Evolutionary conservation across 164 flowering plant genomes (phyloP), one percentile per base, ranked within the genome.

Genomic region (Berberis vulgaris): DNA sequence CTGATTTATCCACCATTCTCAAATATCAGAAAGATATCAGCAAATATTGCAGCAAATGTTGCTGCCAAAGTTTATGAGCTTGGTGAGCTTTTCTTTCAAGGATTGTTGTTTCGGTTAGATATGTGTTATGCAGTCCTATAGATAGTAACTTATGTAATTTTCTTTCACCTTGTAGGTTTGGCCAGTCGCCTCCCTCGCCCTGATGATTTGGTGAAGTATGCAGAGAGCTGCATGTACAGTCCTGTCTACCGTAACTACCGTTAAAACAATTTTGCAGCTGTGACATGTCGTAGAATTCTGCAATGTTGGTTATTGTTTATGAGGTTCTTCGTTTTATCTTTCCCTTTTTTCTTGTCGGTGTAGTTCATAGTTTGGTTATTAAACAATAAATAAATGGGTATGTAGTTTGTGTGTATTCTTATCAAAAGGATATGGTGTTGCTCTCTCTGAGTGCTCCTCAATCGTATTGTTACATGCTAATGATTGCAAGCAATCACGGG

Each of bases 31-130:
- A 89, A 87, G 69, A 94, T 94, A 57, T 94, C 98, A 2, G 98
- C 97, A 26, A 54, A 86, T 1, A 94, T 94, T 58, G 98, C 98
- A 71, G 96, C 98, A 57, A 81, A 66, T 60, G 98, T 94, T 6
- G 98, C 98, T 63, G 83, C 96, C 2, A 87, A 90, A 71, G 98
- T 86, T 40, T 94, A 94, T 72, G 96, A 94, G 62, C 93, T 94
- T 43, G 98, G 98, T 94, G 45, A 76, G 83, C 71, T 4, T 7
- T 46, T 38, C 60, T 43, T 56, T 43, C 42, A 62, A 44, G 41
- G 3, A 3, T 2, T 45, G 7, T 45, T 50, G 6, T 2, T 53
- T 53, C 2, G 13, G 13, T 7, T 46, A 44, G 5, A 9, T 50
- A 10, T 39, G 46, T 5, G 26, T 40, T 12, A 4, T 1, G n/a